phyloP scores from a whole-genome alignment of 1,139 yeast species.

The Arxiozyma slooffiae region DNA sequence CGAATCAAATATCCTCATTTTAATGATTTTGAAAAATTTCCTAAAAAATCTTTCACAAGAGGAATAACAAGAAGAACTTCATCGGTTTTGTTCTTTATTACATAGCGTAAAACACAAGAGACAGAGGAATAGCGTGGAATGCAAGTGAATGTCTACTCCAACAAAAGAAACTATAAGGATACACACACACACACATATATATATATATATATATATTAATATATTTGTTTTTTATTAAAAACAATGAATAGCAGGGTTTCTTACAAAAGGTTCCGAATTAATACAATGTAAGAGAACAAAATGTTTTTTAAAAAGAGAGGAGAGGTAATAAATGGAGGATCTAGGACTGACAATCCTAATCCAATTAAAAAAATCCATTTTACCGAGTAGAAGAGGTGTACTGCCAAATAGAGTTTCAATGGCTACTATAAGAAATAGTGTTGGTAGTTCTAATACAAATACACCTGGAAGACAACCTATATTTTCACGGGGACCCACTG shows the following conservation, averaged over 20 bases:
- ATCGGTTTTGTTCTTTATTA: constrained; percentile 1
- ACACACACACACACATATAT: no score
- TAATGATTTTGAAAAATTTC: not conserved
- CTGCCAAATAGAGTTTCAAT: constrained; percentile 5
- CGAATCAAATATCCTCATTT: not conserved
- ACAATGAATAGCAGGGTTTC: not conserved
- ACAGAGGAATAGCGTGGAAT: not conserved
- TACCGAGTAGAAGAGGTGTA: constrained; percentile 3
- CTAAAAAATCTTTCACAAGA: not conserved
- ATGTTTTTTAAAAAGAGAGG: constrained; percentile 71
- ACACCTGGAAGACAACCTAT: not conserved
- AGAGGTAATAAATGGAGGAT: constrained; percentile 36
- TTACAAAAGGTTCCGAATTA: not conserved
- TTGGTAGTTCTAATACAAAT: not conserved
- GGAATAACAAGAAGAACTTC: not conserved
- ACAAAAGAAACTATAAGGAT: not conserved
- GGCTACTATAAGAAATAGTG: not conserved
- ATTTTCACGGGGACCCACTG: not conserved
- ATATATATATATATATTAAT: no score
- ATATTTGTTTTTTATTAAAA: no score
- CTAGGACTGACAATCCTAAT: not conserved
- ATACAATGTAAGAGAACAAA: not conserved
- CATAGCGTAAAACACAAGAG: not conserved
- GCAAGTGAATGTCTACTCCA: no score
- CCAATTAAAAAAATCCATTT: not conserved